Base-by-base conservation (phyloP, 192 early-diverging fungal species). In the Entophlyctis helioformis region DNA sequence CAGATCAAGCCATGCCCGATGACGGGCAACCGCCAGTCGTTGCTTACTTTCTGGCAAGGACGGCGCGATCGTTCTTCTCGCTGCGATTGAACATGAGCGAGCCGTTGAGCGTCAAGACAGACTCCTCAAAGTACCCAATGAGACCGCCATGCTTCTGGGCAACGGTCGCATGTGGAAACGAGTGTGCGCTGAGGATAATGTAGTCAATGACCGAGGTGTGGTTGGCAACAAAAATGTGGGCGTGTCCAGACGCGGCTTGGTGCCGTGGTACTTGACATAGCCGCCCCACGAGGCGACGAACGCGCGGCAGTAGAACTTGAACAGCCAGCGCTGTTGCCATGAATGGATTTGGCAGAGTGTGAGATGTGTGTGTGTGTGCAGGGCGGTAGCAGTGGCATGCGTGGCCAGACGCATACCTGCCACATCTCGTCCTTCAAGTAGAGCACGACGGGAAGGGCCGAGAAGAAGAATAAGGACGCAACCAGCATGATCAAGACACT, bases 221-320 rank as follows among this genome's bases (percentile, higher is more conserved):
- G 50, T 74, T 74, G n/a, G 72, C 46, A 28, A 74, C 72, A 59
- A 71, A 74, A 27, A 74, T 52, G 42, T 72, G 64, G 9, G 72
- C 68, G 28, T 39, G 26, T 57, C 28, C 13, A 67, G 45, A 21
- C 40, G 27, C 2, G 64, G 69, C 36, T 74, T 70, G 13, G 24
- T 39, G 11, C 64, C 59, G 46, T 72, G 62, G 36, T 51, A 63
- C 36, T 54, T 47, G 52, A 74, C 66, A 3, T 52, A 45, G 35
- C 49, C 39, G 20, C 72, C 72, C 58, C 62, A 74, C 26, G 72
- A 74, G 8, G 42, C 31, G 15, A 74, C 50, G 54, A 74, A 74
- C 6, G 62, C 67, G 9, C 60, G 41, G 60, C 67, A 70, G 51
- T 74, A 74, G 21, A 62, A 48, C 19, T 44, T 42, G 36, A 74